Evolutionary conservation across 1,284 basidiomycete genomes (phyloP), one percentile per base, ranked within the genome.

Genomic region (Heterobasidion annosum): DNA sequence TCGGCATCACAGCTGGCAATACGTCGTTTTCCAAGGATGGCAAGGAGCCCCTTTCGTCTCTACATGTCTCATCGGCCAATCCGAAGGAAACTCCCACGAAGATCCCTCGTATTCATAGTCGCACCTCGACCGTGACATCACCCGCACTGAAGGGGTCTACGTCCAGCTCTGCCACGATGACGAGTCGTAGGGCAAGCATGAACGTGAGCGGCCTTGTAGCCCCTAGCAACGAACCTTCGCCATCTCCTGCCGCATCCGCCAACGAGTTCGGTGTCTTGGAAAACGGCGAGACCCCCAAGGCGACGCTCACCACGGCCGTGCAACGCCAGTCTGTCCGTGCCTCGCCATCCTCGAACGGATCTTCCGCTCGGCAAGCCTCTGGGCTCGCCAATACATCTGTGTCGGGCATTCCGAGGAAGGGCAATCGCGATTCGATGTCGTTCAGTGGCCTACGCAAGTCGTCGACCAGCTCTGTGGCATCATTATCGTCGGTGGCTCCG

Each of bases 31-130:
- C 37, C 40, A 81, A 77, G 63, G 82, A 85, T 48, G 64, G 66
- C 18, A 84, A 76, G 61, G 85, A 85, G 44, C 79, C 78, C 7
- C 75, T 79, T 5, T 74, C 78, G 33, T 65, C 79, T 19, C 62
- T 75, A 55, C 83, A 82, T 60, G 70, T 78, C 7, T 62, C 73
- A 3, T 72, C 76, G 25, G 70, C 73, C n/a, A 66, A 82, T 54
- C 67, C 78, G 4, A 91, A 90, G 68, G 88, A 91, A 66, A 89
- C 88, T 0, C 93, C 94, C 0, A 98, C 94, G 19, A 95, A 94
- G 73, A 98, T 97, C 62, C 94, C 94, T 51, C 87, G 93, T 44
- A 93, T 96, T 56, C 86, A 91, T 18, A 90, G 84, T 64, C 78
- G 87, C 49, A 83, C 83, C 4, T 89, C 88, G 3, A 79, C 83